A percentile compares a stretch with the other conserved stretches of the same genome.
These are phyloP conservation scores for Reutealis trisperma DNA, from an alignment of 345 rosid genomes.

Conservation along the genomic window DNA sequence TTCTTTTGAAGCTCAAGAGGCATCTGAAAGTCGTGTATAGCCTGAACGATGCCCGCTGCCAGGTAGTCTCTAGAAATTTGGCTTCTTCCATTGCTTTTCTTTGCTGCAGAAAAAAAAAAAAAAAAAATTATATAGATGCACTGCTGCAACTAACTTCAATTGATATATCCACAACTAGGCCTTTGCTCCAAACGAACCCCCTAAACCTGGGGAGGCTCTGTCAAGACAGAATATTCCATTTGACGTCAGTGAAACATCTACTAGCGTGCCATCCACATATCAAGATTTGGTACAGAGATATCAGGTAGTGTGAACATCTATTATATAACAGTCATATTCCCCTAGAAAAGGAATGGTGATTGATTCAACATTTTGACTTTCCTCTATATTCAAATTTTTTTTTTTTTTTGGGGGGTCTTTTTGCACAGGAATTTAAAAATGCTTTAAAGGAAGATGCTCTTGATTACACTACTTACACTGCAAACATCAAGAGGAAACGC, in stretches of 20 bases:
- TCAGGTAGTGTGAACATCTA: constrained; percentile 51
- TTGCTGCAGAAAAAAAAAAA: background rate
- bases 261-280: constrained; percentile 56
- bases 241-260: constrained; percentile 55
- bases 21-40: constrained; percentile 83
- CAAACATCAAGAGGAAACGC: constrained; percentile 83
- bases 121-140: background rate
- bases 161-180: constrained; percentile 46
- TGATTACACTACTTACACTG: constrained; percentile 75
- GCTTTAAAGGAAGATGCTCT: constrained; percentile 86
- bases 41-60: constrained; percentile 89
- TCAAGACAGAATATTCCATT: constrained; percentile 73
- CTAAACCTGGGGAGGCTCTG: constrained; percentile 74
- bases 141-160: background rate
- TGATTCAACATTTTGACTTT: background rate
- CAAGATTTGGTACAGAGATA: constrained; percentile 72
- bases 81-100: background rate
- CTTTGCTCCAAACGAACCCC: constrained; percentile 79
- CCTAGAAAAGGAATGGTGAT: background rate
- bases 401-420: background rate
- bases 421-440: constrained; percentile 73
- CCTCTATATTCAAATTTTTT: background rate
- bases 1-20: constrained; percentile 91
- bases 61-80: constrained; percentile 43
- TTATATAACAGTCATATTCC: background rate